Base-by-base conservation (phyloP, 1,139 yeast species). In the Yamadazyma triangularis region DNA sequence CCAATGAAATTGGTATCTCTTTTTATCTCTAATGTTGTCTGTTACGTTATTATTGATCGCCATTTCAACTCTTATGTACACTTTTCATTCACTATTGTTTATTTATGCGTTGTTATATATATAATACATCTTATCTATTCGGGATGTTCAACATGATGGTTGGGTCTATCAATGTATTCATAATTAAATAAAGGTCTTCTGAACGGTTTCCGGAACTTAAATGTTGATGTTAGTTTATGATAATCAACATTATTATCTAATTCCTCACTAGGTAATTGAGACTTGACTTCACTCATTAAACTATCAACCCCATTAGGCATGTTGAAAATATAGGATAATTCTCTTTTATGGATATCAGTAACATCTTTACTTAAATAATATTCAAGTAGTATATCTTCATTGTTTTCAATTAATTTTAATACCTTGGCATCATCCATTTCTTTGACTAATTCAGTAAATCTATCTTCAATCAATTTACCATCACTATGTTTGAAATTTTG, bases 301-400 rank as follows among this genome's bases (percentile, higher is more conserved):
- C 48, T 42, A n/a, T 44, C 33, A 8, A 22, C 41, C 6, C 53
- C 58, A 13, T 46, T 32, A 2, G 51, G 50, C 29, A 45, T 29
- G 20, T 56, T 46, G 23, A 56, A 57, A 33, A 56, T 34, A 26
- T 43, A 47, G 1, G 51, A 33, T 35, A 60, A 47, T 36, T 66
- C 71, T 11, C 41, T 29, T 24, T 48, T 56, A 38, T 65, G 73
- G 14, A 56, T 41, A 10, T 36, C 45, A 2, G 71, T 63, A 4
- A 50, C 36, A 13, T 58, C 50, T 23, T 50, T 44, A 5, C 62
- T 50, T 10, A 48, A 31, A 24, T 58, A 36, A 40, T 60, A 65
- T 39, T 63, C 65, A 4, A 49, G 27, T 15, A 63, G 38, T 3
- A 51, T 11, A 4, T 46, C 45, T 12, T 43, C 41, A 19, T 54